phyloP scores from a whole-genome alignment of 345 rosid species.

The Bruguiera gymnorhiza region DNA sequence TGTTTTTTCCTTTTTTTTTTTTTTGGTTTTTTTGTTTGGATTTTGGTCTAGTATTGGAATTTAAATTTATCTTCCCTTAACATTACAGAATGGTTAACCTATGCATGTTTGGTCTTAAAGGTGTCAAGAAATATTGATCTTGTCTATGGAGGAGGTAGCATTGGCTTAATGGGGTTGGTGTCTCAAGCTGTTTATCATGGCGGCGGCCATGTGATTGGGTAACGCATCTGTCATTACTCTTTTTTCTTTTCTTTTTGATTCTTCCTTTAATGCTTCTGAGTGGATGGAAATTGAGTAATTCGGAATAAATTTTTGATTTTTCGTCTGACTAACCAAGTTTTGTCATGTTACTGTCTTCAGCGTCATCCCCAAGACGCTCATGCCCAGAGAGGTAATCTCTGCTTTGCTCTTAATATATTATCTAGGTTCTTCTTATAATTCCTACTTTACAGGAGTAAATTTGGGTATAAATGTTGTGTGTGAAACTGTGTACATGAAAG shows the following conservation, averaged over 20 bases:
- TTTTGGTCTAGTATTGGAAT: too few species aligned
- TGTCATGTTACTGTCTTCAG: constrained; percentile 32
- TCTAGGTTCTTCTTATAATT: not conserved
- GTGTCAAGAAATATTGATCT: constrained; percentile 83
- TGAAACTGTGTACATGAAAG: not conserved
- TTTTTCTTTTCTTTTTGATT: not conserved
- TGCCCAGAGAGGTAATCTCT: constrained; percentile 37
- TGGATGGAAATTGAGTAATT: not conserved
- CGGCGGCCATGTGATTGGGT: constrained; percentile 94
- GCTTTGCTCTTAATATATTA: constrained; percentile 9
- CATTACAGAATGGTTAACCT: not conserved
- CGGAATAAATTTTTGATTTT: constrained; percentile 4
- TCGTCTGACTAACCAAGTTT: constrained; percentile 16
- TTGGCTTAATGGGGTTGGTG: constrained; percentile 86
- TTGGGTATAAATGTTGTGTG: not conserved
- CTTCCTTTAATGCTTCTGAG: not conserved
- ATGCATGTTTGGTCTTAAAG: constrained; percentile 24
- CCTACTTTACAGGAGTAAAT: not conserved
- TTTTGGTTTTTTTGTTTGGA: too few species aligned
- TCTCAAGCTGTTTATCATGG: constrained; percentile 82
- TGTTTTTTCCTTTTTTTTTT: too few species aligned
- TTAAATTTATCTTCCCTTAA: too few species aligned
- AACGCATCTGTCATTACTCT: not conserved
- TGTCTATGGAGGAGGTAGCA: constrained; percentile 95
- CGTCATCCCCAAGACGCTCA: constrained; percentile 35